Conservation (phyloP, 2,329 filamentous ascomycete species). For the Dothideomycetes sp. region DNA sequence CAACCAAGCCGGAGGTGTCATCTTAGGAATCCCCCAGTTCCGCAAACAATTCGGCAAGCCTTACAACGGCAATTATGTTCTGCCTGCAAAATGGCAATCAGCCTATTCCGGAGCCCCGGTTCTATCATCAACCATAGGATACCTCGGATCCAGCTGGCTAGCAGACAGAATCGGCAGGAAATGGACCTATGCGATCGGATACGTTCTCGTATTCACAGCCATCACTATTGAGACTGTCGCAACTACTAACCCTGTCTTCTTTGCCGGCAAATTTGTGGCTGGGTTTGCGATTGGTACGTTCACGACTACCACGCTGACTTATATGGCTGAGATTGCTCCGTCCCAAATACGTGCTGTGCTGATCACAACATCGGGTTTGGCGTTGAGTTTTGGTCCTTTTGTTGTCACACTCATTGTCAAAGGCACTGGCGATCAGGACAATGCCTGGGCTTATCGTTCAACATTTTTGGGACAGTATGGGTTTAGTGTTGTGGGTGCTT, state of each 20-base stretch:
- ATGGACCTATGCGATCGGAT: constrained; percentile 27
- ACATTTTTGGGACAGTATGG: constrained; percentile 36
- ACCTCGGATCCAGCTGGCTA: constrained; percentile 27
- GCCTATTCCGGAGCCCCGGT: constrained; percentile 37
- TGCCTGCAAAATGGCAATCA: constrained; percentile 37
- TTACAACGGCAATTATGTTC: constrained; percentile 31
- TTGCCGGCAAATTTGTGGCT: constrained; percentile 36
- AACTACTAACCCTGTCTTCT: constrained; percentile 34
- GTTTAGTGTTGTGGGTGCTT: constrained; percentile 28
- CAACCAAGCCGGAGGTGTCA: constrained; percentile 33
- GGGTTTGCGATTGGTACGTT: constrained; percentile 34
- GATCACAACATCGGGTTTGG: constrained; percentile 31
- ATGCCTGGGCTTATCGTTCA: constrained; percentile 35
- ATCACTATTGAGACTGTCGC: constrained; percentile 35
- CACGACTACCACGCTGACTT: constrained; percentile 31
- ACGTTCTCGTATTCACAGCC: constrained; percentile 30
- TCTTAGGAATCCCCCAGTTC: constrained; percentile 38
- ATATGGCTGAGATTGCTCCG: constrained; percentile 32
- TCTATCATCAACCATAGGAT: constrained; percentile 29
- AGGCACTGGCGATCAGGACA: constrained; percentile 28
- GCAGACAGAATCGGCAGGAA: constrained; percentile 31
- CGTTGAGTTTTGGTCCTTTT: constrained; percentile 34
- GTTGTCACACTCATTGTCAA: constrained; percentile 21
- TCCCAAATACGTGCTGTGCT: constrained; percentile 31
- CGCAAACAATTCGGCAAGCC: constrained; percentile 36